Base-by-base conservation (phyloP, 495 filamentous ascomycete species). In the Podospora pseudopauciseta region DNA sequence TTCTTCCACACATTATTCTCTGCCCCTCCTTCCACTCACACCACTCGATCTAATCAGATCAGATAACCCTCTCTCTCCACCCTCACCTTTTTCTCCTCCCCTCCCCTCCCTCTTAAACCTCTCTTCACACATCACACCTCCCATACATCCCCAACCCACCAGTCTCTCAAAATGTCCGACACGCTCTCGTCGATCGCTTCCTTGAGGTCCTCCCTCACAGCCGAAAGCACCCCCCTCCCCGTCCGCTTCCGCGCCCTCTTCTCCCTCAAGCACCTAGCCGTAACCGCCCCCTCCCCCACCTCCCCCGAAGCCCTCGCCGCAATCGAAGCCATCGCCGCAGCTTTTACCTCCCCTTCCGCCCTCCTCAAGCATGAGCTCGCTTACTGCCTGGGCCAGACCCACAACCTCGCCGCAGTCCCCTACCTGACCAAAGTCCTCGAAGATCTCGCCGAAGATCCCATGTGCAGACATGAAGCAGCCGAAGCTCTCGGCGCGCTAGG, bases 401-500 rank as follows among this genome's bases (percentile, higher is more conserved):
- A 86, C 56, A 91, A 97, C 74, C 73, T 80, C 18, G 88, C 90
- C 23, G 89, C 94, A 5, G 85, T 92, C 3, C 84, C 92, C 1
- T 87, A 86, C 75, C 83, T 99, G 61, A 87, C 89, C 64, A 77
- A 84, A 18, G 90, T 96, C n/a, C 82, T 99, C 66, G 85, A 90
- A 72, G 87, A 98, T 75, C 77, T 85, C 60, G 70, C 85, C 23
- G 92, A 98, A 79, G 94, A 97, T 83, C 78, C 89, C 56, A 99
- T 99, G 93, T 96, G 92, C 75, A 86, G 95, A 72, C 95, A 99
- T 72, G 95, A 99, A 81, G 94, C 95, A 5, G 95, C 93, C 2
- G 95, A 99, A 84, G 95, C 94, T 20, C 83, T 99, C 26, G 95
- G 93, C 4, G 96, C 95, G 27, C 82, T 99, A 62, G 92, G 91